Evolutionary conservation across 768 basidiomycete species (phyloP), one percentile per base, ranked within the genome.

Genomic region (Lentinus tigrinus): DNA sequence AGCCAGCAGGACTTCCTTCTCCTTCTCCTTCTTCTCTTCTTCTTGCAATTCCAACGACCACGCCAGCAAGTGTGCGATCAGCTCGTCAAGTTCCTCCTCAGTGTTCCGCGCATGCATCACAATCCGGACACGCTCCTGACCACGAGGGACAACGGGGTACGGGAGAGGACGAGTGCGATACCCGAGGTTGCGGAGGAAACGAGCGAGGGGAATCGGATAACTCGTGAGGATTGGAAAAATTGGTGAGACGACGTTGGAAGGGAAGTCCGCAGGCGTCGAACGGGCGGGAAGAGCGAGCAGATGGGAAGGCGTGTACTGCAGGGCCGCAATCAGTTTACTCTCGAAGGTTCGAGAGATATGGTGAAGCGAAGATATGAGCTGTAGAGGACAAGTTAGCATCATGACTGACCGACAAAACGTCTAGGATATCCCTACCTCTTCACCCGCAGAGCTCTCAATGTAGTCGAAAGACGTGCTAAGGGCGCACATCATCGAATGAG

Each of bases 21-120:
- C 31, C 31, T 31, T 31, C 31, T 11, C 7, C 14, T 40, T 16
- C 39, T 40, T 40, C 39, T 40, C 39, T 4, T 8, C 39, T 16
- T 40, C 21, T 13, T 47, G 47, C 26, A 27, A 23, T 8, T 10
- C 7, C 23, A 24, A 14, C 11, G 26, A 24, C 48, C 48, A 50
- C 9, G 3, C n/a, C 17, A 34, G n/a, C 11, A 50, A 16, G 16
- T 19, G 28, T 5, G 7, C 21, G 39, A 52, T 27, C 13, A 52
- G 34, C 38, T 17, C 38, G 23, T 56, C 55, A 13, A 75, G 58
- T 56, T 75, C 73, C 24, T n/a, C 39, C 51, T 57, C 31, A 21
- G 51, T 57, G 38, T 62, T 62, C 14, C 27, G 48, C 5, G 52
- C 36, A 39, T 58, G 60, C 13, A 54, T 26, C 13, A 57, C 47